Evolutionary conservation across 2,329 filamentous ascomycete species (phyloP), one percentile per base, ranked within the genome.

Genomic region (Nigrospora osmanthi): DNA sequence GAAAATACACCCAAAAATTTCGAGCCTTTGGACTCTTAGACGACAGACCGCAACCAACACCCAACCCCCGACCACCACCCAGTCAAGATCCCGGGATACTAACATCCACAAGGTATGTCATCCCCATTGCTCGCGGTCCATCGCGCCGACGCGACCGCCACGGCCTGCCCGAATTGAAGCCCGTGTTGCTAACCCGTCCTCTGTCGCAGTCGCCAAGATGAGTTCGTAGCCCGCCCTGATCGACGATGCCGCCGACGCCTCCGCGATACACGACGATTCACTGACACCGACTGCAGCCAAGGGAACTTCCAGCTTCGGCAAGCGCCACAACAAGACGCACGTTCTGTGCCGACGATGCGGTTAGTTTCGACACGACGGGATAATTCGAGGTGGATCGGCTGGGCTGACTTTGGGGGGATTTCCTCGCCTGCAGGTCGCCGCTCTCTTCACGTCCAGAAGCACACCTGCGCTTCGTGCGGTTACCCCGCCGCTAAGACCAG

Each of bases 361-460:
- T 93, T 76, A 81, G 87, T 89, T 89, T 55, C 53, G 41, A 35
- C 51, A 46, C 49, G 45, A 49, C 14, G 16, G 36, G 28, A 38
- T 46, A 38, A 23, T 38, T 43, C 44, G 30, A 40, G n/a, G 44
- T 14, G 42, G 45, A 33, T 31, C 28, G 48, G 31, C 40, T 48
- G 45, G 46, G 54, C 57, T 59, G 52, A 60, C 57, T 28, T 37
- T n/a, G n/a, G n/a, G 37, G 17, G 47, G 38, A 40, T 43, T 37
- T 34, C n/a, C 47, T 47, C 52, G 50, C 35, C 48, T 55, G 45
- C 63, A 94, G 89, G 91, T 76, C 86, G 87, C 71, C 90, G 93
- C 70, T 95, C 93, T 66, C 85, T 96, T 75, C 93, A 98, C 85
- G 84, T 97, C 78, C 93, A 98, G 81, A 98, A 98, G 87, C 85